These are phyloP conservation scores for Phytophthora idaei DNA, from an alignment of 352 stramenopile species.

Conservation along the genomic window DNA sequence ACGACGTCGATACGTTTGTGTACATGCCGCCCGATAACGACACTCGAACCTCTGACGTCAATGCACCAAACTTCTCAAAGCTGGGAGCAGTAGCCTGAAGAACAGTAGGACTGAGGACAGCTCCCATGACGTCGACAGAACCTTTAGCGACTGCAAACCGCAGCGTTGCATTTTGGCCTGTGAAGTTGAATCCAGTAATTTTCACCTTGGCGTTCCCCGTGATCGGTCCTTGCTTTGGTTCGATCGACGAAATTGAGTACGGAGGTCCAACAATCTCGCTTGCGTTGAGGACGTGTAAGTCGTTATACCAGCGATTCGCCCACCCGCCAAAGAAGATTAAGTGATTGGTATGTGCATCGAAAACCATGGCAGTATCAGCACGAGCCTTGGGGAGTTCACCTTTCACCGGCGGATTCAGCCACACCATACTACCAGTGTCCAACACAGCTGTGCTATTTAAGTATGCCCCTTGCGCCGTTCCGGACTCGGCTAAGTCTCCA, in stretches of 20 bases:
- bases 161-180: conserved; percentile 80
- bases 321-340: conserved; percentile 97
- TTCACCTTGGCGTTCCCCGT: conserved; percentile 92
- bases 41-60: conserved; percentile 89
- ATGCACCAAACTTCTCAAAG: conserved; percentile 94
- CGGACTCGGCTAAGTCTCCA: conserved; percentile 90
- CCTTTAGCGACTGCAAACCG: conserved; percentile 94
- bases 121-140: conserved; percentile 90
- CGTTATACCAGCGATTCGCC: conserved; percentile 95
- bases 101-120: conserved; percentile 84
- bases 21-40: conserved; percentile 91
- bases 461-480: conserved; percentile 88
- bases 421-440: conserved; percentile 90
- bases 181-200: conserved; percentile 94
- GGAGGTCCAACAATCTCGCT: conserved; percentile 95
- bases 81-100: conserved; percentile 92
- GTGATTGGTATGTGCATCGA: conserved; percentile 89
- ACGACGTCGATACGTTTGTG: conserved; percentile 90
- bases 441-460: conserved; percentile 92
- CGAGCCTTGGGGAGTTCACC: conserved; percentile 87
- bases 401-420: conserved; percentile 64
- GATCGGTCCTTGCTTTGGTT: conserved; percentile 92
- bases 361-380: conserved; percentile 94
- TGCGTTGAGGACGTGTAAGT: conserved; percentile 93
- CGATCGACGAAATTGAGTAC: conserved; percentile 93